phyloP scores from a whole-genome alignment of 805 yeast species.

The Lipomyces chichibuensis region DNA sequence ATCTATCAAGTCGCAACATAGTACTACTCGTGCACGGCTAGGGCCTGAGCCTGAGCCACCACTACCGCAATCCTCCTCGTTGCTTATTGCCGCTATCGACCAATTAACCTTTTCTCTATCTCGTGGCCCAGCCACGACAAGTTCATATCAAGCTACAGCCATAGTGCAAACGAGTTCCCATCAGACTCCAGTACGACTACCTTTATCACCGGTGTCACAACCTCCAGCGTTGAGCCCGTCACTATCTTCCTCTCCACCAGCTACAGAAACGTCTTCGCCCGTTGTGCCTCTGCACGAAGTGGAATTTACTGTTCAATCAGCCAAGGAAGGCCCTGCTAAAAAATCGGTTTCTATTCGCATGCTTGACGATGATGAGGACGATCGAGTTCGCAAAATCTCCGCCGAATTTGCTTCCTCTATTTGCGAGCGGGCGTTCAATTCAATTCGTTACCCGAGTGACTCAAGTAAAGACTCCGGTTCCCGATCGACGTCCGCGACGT shows the following conservation, averaged over 20 bases:
- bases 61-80: constrained; percentile 24
- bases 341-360: neutral
- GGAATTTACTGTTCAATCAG: constrained; percentile 19
- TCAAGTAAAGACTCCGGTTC: constrained; percentile 13
- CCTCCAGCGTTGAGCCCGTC: constrained; percentile 3
- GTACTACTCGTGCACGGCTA: neutral
- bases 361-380: constrained; percentile 28
- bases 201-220: neutral
- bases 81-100: constrained; percentile 20
- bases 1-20: constrained; percentile 17
- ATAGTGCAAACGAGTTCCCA: neutral
- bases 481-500: constrained; percentile 15
- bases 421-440: constrained; percentile 28
- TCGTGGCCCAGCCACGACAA: neutral
- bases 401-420: constrained; percentile 33
- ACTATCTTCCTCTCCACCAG: neutral
- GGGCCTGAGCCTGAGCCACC: constrained; percentile 19
- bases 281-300: neutral
- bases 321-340: constrained; percentile 19
- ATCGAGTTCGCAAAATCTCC: constrained; percentile 28
- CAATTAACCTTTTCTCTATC: constrained; percentile 16
- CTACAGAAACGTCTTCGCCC: neutral
- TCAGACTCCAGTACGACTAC: neutral
- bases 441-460: constrained; percentile 12
- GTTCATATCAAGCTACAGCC: neutral